Base-by-base conservation (phyloP, 2,329 filamentous ascomycete genomes). In the Trichoderma breve region DNA sequence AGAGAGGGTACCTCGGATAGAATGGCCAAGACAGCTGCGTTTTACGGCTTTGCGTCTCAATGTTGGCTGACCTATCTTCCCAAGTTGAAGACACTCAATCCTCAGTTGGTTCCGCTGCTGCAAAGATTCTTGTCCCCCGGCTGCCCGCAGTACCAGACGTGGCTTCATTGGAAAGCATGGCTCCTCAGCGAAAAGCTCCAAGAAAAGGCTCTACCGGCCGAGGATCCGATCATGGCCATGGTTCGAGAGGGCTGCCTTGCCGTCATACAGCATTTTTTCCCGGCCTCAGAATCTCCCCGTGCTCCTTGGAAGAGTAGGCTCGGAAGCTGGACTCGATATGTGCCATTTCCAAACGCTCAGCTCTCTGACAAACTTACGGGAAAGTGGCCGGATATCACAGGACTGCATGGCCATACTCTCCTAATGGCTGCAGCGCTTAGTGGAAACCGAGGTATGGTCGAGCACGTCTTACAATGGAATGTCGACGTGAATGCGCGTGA, bases 21-120 rank as follows among this genome's bases (percentile, higher is more conserved):
- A 36, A 26, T 67, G 21, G 15, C 18, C 21, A 61, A 65, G 15
- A 32, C 14, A 1, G 68, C 71, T 18, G 63, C 73, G 1, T 77
- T 77, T 26, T 76, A 75, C n/a, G 26, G 24, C 2, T 76, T 75
- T 39, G 76, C 76, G 0, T 67, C 74, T 11, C 43, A 32, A 18
- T 53, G 61, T 24, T 77, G 74, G 75, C n/a, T 63, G 11, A 18
- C 14, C 2, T 73, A 75, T 30, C 32, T 76, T 9, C 51, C 61
- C 8, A 70, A 62, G 14, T 47, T 75, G 11, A 32, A 72, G 4
- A 69, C 69, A 9, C 51, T 74, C 15, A 64, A 69, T 11, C 18
- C 34, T 6, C 71, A 71, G 21, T 24, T 77, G 15, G 11, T 75
- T 6, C 47, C 58, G 1, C 64, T 70, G 26, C 28, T 77, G 15